Base-by-base conservation (phyloP, 768 basidiomycete species). In the Leccinum ochraceum region DNA sequence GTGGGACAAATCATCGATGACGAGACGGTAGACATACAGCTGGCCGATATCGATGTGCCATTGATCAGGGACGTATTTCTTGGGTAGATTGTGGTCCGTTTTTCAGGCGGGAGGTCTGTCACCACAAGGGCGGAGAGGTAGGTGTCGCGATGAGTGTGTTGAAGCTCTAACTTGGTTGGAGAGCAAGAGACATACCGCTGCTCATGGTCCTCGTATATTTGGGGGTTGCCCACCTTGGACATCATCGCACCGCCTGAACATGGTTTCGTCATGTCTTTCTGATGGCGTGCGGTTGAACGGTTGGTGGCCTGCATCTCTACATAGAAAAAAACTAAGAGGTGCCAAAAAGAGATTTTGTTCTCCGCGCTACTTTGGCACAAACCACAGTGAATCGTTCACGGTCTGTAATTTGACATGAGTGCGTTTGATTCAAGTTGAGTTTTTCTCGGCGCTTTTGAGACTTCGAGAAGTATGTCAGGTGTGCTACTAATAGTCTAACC, bases 201-300 rank as follows among this genome's bases (percentile, higher is more conserved):
- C 54, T 84, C 82, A 22, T 77, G 75, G 52, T 73, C 80, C 49
- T 80, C 74, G 69, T 83, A 80, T 46, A 79, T 72, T 30, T 82
- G 81, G 3, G 75, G 66, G 62, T 79, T 80, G n/a, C 81, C 81
- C 48, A 80, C 79, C 56, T 79, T 80, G 52, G 82, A 83, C 68
- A 78, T 78, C 81, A 83, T 83, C 61, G 80, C 71, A 16, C 73
- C 71, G 17, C 73, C 69, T 10, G 71, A 69, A 58, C 58, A 59
- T 53, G 48, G 53, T 8, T 53, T 46, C 1, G 67, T 67, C 68
- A 72, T 71, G 49, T 57, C 46, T 57, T 24, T 62, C 24, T 63
- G 57, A 28, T 30, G 16, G 4, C 8, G 53, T 30, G 10, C 16
- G 10, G 44, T n/a, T 8, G 44, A 53, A 26, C 17, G 34, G 54